A percentile compares a stretch with the other conserved stretches of the same genome.
Evolutionary conservation across 2,329 filamentous ascomycete species (phyloP).

Genomic region (Colletotrichum euphorbiae): DNA sequence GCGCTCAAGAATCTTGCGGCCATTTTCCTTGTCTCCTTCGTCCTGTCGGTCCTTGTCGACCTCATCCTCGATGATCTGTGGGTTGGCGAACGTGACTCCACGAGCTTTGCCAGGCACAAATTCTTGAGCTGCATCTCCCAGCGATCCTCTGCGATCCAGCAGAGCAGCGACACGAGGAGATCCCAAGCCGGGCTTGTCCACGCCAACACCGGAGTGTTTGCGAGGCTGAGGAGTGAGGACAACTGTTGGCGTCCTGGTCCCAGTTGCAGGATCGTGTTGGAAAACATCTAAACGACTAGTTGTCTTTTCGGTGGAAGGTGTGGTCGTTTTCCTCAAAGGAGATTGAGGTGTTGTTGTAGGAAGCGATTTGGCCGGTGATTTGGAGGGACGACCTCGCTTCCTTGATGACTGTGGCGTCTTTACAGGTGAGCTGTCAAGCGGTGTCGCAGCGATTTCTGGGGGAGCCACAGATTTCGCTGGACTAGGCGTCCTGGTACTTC

Average conservation of each 20-base stretch:
- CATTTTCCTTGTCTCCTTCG: conserved; percentile 71
- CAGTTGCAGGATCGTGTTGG: conserved; percentile 63
- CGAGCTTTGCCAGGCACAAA: conserved; percentile 68
- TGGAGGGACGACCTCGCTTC: conserved; percentile 32
- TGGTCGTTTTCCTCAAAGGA: conserved; percentile 44
- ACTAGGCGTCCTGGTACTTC: conserved; percentile 32
- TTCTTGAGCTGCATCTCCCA: conserved; percentile 72
- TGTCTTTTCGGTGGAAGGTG: conserved; percentile 47
- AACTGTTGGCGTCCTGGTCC: conserved; percentile 70
- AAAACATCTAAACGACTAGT: conserved; percentile 55
- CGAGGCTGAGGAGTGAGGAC: conserved; percentile 71
- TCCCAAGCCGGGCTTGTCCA: conserved; percentile 77
- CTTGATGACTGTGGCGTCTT: conserved; percentile 41
- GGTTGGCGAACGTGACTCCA: conserved; percentile 74
- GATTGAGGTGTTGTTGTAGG: conserved; percentile 24
- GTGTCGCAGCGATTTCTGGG: conserved; percentile 21
- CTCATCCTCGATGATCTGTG: conserved; percentile 70
- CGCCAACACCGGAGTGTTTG: conserved; percentile 74
- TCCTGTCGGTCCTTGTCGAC: conserved; percentile 71
- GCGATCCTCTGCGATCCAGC: conserved; percentile 77
- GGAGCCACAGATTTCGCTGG: conserved; percentile 37
- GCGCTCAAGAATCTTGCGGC: conserved; percentile 65
- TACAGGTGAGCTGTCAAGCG: conserved; percentile 43
- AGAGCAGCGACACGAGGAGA: conserved; percentile 80
- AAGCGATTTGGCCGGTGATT: neutral